These are phyloP conservation scores for Scutellaria galericulata DNA, from an alignment of 257 asterid genomes.

Conservation along the genomic window DNA sequence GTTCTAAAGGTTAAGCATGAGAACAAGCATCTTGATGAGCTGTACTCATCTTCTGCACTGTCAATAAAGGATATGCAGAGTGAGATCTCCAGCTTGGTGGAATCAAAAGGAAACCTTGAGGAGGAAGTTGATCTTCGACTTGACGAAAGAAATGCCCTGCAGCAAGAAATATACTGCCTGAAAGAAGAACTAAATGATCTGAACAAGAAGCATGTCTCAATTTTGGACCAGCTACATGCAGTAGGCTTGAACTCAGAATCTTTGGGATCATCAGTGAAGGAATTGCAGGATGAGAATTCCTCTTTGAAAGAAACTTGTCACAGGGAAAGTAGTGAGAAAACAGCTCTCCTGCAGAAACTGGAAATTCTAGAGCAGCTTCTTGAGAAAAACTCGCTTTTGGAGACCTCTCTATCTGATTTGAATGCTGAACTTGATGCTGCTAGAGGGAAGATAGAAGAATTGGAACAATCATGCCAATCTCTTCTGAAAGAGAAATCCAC, in stretches of 20 bases:
- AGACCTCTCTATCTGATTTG: slow-evolving; percentile 78
- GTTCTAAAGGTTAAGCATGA: slow-evolving; percentile 68
- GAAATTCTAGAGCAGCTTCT: slow-evolving; percentile 76
- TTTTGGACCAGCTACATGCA: slow-evolving; percentile 70
- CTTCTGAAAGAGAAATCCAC: slow-evolving; percentile 69
- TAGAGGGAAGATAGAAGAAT: slow-evolving; percentile 64
- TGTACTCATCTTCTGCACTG: slow-evolving; percentile 62
- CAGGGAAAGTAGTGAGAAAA: slow-evolving; percentile 66
- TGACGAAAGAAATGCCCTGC: slow-evolving; percentile 91
- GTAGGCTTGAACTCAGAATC: slow-evolving; percentile 68
- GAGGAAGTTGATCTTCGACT: slow-evolving; percentile 89
- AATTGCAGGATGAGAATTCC: slow-evolving; percentile 64
- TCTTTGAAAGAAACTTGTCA: slow-evolving; percentile 57
- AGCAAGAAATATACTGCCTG: slow-evolving; percentile 92
- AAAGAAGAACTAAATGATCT: slow-evolving; percentile 81
- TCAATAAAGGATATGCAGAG: slow-evolving; percentile 70
- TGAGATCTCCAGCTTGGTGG: slow-evolving; percentile 66
- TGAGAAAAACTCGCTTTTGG: slow-evolving; percentile 80
- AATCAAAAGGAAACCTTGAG: slow-evolving; percentile 70
- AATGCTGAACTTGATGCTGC: slow-evolving; percentile 80
- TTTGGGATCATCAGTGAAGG: slow-evolving; percentile 64
- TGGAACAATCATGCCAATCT: slow-evolving; percentile 71
- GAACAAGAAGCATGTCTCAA: slow-evolving; percentile 55
- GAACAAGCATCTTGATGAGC: slow-evolving; percentile 66
- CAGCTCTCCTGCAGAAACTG: slow-evolving; percentile 71